phyloP scores from a whole-genome alignment of 1,139 yeast genomes.

The Groenewaldozyma auringiensis region DNA sequence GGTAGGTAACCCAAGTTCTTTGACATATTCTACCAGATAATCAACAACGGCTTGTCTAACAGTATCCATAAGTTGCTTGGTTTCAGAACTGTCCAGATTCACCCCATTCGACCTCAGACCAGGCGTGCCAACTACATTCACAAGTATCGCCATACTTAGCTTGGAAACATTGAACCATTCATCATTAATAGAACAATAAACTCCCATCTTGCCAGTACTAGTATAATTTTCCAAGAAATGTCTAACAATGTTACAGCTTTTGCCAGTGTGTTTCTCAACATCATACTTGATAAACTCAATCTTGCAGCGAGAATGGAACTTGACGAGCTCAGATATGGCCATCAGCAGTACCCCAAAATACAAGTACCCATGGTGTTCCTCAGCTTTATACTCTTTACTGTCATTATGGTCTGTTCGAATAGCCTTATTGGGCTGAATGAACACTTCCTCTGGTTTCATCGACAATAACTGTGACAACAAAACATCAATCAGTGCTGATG shows the following conservation, averaged over 20 bases:
- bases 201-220: constrained; percentile 6
- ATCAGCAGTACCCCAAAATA: constrained; percentile 65
- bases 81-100: constrained; percentile 34
- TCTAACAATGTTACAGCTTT: background rate
- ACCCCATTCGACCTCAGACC: constrained; percentile 33
- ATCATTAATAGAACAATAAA: constrained; percentile 13
- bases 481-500: constrained; percentile 56
- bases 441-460: constrained; percentile 26
- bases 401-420: constrained; percentile 13
- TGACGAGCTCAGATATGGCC: constrained; percentile 59
- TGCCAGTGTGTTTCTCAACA: constrained; percentile 35
- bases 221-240: background rate
- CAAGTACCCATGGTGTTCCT: constrained; percentile 45
- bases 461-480: constrained; percentile 59
- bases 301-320: constrained; percentile 75
- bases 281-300: constrained; percentile 75
- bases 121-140: constrained; percentile 46
- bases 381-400: constrained; percentile 22
- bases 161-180: constrained; percentile 40
- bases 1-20: constrained; percentile 38
- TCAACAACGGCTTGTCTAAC: constrained; percentile 72
- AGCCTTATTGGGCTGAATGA: constrained; percentile 19
- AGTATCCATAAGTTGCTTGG: constrained; percentile 60
- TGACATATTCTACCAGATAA: constrained; percentile 53
- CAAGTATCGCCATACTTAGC: constrained; percentile 38